Evolutionary conservation across 2,329 filamentous ascomycete species (phyloP).

Genomic region (Lasiodiplodia theobromae): DNA sequence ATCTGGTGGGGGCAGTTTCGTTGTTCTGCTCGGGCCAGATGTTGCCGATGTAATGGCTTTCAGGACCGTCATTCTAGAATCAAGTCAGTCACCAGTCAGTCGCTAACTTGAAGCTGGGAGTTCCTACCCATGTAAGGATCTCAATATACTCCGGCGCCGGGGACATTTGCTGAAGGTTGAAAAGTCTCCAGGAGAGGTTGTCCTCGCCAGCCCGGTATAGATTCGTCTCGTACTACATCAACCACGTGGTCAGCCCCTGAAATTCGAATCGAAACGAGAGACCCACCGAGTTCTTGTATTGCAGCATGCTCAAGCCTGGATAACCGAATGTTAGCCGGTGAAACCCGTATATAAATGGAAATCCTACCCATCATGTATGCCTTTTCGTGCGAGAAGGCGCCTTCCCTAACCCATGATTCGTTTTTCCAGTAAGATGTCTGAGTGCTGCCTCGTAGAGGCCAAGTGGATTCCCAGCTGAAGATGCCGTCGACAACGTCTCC

Average conservation of each 20-base stretch:
- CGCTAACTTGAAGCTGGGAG: background rate
- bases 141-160: slow-evolving; percentile 43
- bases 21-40: background rate
- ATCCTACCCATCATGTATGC: slow-evolving; percentile 43
- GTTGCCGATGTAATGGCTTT: background rate
- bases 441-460: slow-evolving; percentile 37
- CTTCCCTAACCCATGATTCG: slow-evolving; percentile 36
- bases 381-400: slow-evolving; percentile 37
- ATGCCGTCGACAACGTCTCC: slow-evolving; percentile 44
- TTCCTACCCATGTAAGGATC: slow-evolving; percentile 41
- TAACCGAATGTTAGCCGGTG: background rate
- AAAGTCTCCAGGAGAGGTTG: slow-evolving; percentile 46
- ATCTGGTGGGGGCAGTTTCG: background rate
- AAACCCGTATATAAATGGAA: background rate
- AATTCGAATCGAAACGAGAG: background rate
- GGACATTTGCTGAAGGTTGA: slow-evolving; percentile 42
- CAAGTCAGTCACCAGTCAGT: background rate
- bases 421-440: slow-evolving; percentile 38
- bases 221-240: slow-evolving; percentile 35
- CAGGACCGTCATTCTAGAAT: background rate
- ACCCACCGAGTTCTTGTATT: slow-evolving; percentile 42
- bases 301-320: slow-evolving; percentile 32
- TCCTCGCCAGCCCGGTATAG: slow-evolving; percentile 45
- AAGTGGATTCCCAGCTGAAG: slow-evolving; percentile 50
- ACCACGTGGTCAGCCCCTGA: background rate